Evolutionary conservation across 2,329 filamentous ascomycete species (phyloP), one percentile per base, ranked within the genome.

Genomic region (Drechslera avenae): DNA sequence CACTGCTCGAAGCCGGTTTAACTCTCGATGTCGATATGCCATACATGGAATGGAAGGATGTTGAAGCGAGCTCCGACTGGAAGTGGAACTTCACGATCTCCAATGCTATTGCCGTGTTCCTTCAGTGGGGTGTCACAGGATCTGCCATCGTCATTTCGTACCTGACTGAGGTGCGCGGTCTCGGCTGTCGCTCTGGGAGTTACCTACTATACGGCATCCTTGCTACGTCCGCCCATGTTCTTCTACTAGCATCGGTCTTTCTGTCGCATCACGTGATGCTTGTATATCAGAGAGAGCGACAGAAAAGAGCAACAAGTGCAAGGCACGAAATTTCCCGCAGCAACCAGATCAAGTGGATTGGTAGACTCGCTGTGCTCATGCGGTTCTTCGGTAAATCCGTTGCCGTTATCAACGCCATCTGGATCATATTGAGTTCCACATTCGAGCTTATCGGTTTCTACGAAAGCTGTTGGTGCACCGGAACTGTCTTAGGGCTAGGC

Each of bases 91-190:
- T 40, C 26, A 19, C 31, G 16, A 18, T 18, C 14, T 30, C 39
- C 3, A 40, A 40, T 30, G 4, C 13, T 17, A 9, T 40, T 10
- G 39, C 39, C 14, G 10, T 30, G 12, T 28, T 30, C 19, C 39
- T 40, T 18, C 39, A 40, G 23, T 40, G 39, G 39, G 39, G 39
- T 12, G 8, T 37, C 13, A 45, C 26, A 21, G 42, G 42, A 13
- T 45, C 42, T 14, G 42, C 42, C 23, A 45, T 37, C 7, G 42
- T 45, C 8, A 37, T 45, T 36, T 45, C 42, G 4, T 45, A 45
- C 12, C 33, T 45, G 42, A 45, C 33, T 1, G 42, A 45, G 23
- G 42, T 45, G 23, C 42, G 42, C 16, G 33, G 42, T 21, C 42
- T 45, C 17, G 42, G 42, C 12, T 45, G 42, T 37, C 33, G 42